phyloP scores from a whole-genome alignment of 1,284 basidiomycete species.

The Irpex sp. region DNA sequence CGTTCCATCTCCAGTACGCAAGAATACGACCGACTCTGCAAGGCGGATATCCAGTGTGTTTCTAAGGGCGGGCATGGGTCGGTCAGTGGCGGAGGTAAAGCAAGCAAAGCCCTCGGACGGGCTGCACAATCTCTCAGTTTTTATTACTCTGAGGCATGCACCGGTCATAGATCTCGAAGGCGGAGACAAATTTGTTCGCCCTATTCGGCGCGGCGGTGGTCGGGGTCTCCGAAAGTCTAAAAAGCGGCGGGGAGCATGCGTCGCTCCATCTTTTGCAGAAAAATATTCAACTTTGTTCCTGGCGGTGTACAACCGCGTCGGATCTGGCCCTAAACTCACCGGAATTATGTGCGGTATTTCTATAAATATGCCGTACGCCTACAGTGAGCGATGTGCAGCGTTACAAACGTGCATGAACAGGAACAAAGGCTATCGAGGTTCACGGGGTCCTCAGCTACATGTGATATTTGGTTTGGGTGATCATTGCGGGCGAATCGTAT shows the following conservation, averaged over 20 bases:
- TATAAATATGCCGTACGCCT: too few relatives aligned
- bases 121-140: neutral
- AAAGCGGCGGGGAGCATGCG: neutral
- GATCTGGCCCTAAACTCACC: neutral
- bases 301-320: neutral
- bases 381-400: too few relatives aligned
- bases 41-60: conserved; percentile 61
- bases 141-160: neutral
- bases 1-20: conserved; percentile 51
- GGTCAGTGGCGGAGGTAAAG: neutral
- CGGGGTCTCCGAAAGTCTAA: neutral
- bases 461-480: neutral
- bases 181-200: neutral
- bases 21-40: conserved; percentile 81
- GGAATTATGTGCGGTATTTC: too few relatives aligned
- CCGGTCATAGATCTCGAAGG: neutral
- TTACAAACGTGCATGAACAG: too few relatives aligned
- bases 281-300: neutral
- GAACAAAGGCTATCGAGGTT: neutral
- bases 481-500: neutral
- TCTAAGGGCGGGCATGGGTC: conserved; percentile 20
- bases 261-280: neutral
- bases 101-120: neutral
- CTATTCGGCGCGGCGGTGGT: neutral
- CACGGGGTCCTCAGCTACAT: neutral